Evolutionary conservation across 768 basidiomycete species (phyloP).

Genomic region (Russula earlei): DNA sequence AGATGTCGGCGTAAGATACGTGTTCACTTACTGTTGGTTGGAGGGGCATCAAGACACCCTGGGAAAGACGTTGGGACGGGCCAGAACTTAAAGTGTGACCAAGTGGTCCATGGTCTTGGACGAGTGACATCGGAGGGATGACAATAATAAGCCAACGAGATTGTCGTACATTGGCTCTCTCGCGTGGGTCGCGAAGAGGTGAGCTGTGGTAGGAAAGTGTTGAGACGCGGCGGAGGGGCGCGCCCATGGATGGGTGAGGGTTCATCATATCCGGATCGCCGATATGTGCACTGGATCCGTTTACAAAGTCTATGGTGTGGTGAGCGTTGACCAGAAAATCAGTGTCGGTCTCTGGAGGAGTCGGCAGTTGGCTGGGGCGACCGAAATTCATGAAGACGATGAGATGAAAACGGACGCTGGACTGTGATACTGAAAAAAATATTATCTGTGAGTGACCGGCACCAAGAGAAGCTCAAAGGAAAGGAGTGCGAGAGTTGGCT

Average conservation of each 20-base stretch:
- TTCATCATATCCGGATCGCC: not conserved
- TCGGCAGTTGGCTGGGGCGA: constrained; percentile 26
- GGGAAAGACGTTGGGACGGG: constrained; percentile 49
- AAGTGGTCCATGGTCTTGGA: constrained; percentile 48
- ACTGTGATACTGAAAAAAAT: not conserved
- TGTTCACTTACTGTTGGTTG: constrained; percentile 51
- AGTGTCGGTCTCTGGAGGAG: constrained; percentile 34
- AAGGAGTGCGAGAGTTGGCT: not conserved
- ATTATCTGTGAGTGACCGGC: constrained; percentile 5
- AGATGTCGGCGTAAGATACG: not conserved
- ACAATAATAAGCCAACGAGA: constrained; percentile 54
- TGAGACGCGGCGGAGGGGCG: constrained; percentile 36
- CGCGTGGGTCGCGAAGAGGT: constrained; percentile 32
- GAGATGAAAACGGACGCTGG: not conserved
- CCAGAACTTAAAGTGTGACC: constrained; percentile 51
- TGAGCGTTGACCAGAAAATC: constrained; percentile 14
- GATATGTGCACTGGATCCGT: not conserved
- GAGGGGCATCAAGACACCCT: constrained; percentile 67
- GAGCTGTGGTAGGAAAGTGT: constrained; percentile 49
- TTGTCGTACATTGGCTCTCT: constrained; percentile 31
- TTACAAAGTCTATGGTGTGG: not conserved
- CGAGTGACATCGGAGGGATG: constrained; percentile 50
- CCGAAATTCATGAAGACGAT: constrained; percentile 32
- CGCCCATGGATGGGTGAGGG: not conserved
- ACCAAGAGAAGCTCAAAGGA: not conserved